Percentiles rank a stretch among this genome's conserved stretches.
Evolutionary conservation across 2,329 filamentous ascomycete genomes (phyloP).

Genomic region (Fusarium sp.): DNA sequence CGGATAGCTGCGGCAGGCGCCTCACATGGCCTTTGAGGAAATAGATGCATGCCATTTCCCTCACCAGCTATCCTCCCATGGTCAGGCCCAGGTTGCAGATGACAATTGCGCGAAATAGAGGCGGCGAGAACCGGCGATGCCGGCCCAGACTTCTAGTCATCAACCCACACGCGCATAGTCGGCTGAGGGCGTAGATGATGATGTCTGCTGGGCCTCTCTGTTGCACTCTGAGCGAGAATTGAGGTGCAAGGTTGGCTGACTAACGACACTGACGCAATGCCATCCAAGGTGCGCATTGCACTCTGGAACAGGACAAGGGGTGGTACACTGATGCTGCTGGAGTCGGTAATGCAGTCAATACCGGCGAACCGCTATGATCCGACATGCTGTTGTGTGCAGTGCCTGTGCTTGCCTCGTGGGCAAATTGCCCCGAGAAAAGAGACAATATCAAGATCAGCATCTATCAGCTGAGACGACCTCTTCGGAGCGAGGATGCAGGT

Average conservation of each 20-base stretch:
- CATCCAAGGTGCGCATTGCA: neutral
- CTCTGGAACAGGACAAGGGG: conserved; percentile 4
- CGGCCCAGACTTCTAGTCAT: conserved; percentile 11
- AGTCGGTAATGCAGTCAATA: conserved; percentile 20
- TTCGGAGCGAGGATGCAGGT: conserved; percentile 32
- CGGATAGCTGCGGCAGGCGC: conserved; percentile 15
- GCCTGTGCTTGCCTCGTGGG: conserved; percentile 7
- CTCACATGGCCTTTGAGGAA: conserved; percentile 28
- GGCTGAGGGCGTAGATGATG: neutral
- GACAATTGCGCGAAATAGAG: neutral
- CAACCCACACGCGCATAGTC: conserved; percentile 14
- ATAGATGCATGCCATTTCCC: conserved; percentile 9
- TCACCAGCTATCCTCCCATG: conserved; percentile 13
- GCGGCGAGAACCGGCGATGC: conserved; percentile 12
- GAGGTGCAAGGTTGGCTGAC: conserved; percentile 1
- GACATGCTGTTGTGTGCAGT: neutral
- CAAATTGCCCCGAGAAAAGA: conserved; percentile 24
- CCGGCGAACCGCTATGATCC: conserved; percentile 16
- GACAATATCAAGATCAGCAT: conserved; percentile 18
- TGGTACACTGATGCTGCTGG: neutral
- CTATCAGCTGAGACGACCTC: conserved; percentile 36
- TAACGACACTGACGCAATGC: neutral
- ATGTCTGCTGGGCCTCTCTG: neutral
- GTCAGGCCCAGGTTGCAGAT: conserved; percentile 27
- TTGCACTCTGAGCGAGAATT: conserved; percentile 1